Conservation (phyloP, 2,329 filamentous ascomycete genomes). For the Fusarium sp. region DNA sequence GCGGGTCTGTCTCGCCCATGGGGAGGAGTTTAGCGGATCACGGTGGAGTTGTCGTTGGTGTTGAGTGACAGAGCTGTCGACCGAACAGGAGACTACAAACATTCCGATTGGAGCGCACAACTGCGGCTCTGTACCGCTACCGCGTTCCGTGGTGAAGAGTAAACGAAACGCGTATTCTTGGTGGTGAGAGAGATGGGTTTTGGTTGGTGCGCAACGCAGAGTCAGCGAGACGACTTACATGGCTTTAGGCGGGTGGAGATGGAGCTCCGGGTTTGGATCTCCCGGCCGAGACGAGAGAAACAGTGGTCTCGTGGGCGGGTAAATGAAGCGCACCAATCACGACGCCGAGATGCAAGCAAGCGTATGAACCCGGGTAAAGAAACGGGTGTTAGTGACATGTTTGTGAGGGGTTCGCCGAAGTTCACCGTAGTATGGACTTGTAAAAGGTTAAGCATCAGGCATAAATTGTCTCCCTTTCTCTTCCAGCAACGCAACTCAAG, state of each 20-base stretch:
- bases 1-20: slow-evolving; percentile 26
- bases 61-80: neutral
- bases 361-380: too few species aligned
- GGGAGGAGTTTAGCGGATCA: neutral
- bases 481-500: neutral
- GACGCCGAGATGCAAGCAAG: too few species aligned
- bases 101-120: slow-evolving; percentile 29
- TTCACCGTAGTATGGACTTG: slow-evolving; percentile 8
- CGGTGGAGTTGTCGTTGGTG: neutral
- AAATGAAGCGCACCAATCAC: slow-evolving; percentile 6
- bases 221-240: neutral
- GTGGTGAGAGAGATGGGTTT: neutral
- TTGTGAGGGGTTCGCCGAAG: slow-evolving; percentile 13
- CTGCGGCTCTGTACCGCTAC: slow-evolving; percentile 16
- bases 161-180: too few species aligned
- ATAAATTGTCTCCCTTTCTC: slow-evolving; percentile 4
- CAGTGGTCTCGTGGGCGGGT: slow-evolving; percentile 1
- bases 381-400: too few species aligned
- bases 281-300: slow-evolving; percentile 2
- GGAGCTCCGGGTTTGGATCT: slow-evolving; percentile 1
- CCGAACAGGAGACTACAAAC: neutral
- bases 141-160: neutral
- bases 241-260: neutral
- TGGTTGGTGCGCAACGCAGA: slow-evolving; percentile 31
- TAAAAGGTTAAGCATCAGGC: neutral